phyloP scores from a whole-genome alignment of 1,284 basidiomycete genomes.

The Cutaneotrichosporon mucoides region DNA sequence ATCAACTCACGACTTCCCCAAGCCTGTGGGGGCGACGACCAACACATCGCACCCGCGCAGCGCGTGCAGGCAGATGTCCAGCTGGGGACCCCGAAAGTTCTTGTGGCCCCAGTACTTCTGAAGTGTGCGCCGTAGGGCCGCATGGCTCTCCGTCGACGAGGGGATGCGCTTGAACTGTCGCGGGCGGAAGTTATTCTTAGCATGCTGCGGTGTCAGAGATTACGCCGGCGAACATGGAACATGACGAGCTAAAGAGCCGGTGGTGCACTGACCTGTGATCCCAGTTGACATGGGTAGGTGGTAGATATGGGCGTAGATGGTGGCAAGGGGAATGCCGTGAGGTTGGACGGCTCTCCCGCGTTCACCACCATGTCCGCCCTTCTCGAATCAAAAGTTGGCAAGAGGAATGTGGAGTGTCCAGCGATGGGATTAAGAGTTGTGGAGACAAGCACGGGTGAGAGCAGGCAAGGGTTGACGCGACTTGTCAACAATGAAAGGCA shows the following conservation, averaged over 20 bases:
- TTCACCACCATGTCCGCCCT: slow-evolving; percentile 2
- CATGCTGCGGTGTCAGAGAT: slow-evolving; percentile 17
- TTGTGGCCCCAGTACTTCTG: slow-evolving; percentile 59
- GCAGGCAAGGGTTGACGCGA: not conserved
- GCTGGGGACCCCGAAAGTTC: slow-evolving; percentile 69
- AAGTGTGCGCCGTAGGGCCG: slow-evolving; percentile 29
- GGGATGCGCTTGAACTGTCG: slow-evolving; percentile 33
- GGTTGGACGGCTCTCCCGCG: slow-evolving; percentile 1
- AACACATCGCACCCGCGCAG: slow-evolving; percentile 65
- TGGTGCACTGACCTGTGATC: slow-evolving; percentile 19
- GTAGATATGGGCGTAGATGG: slow-evolving; percentile 1
- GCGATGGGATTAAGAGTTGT: not conserved
- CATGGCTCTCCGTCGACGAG: slow-evolving; percentile 41
- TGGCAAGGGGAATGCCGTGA: slow-evolving; percentile 9
- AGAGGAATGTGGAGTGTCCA: not conserved
- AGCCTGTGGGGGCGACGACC: slow-evolving; percentile 82
- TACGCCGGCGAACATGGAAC: no score
- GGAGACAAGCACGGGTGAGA: not conserved
- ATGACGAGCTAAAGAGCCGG: not conserved
- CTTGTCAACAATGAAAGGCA: slow-evolving; percentile 5
- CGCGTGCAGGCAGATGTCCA: slow-evolving; percentile 67
- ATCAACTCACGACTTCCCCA: slow-evolving; percentile 66
- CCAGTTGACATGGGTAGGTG: slow-evolving; percentile 12
- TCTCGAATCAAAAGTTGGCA: not conserved
- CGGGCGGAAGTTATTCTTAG: slow-evolving; percentile 33